phyloP scores from a whole-genome alignment of 257 asterid genomes.

The Capsicum rhomboideum region DNA sequence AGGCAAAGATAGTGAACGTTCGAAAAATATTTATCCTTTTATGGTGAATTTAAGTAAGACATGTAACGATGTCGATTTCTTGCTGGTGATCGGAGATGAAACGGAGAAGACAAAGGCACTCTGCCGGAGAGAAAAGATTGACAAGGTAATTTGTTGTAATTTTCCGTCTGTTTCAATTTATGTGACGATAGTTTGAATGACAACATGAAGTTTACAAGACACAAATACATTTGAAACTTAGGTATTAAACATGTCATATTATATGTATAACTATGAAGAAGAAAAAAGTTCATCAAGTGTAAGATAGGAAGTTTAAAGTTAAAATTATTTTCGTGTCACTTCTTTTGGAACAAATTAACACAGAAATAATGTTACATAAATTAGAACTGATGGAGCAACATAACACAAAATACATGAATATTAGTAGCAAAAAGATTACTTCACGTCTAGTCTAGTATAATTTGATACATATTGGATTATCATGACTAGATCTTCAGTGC shows the following conservation, averaged over 20 bases:
- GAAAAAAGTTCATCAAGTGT: too few species aligned
- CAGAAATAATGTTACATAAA: not conserved
- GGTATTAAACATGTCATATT: not conserved
- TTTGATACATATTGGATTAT: not conserved
- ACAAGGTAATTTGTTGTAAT: not conserved
- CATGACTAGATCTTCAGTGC: not conserved
- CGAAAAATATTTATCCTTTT: conserved; percentile 71
- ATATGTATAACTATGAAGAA: not conserved
- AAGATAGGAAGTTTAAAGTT: too few species aligned
- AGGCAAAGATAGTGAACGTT: conserved; percentile 33
- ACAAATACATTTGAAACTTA: not conserved
- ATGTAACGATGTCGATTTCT: conserved; percentile 79
- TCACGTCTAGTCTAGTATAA: not conserved
- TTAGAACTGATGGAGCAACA: not conserved
- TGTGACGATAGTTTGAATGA: not conserved
- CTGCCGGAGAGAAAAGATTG: conserved; percentile 65
- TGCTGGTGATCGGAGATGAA: conserved; percentile 87
- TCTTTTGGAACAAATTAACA: not conserved
- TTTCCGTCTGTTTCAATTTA: not conserved
- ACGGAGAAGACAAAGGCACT: conserved; percentile 57
- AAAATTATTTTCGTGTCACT: not conserved
- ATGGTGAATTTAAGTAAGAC: conserved; percentile 84
- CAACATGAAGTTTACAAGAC: not conserved
- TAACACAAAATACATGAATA: not conserved
- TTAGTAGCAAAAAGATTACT: not conserved